These are phyloP conservation scores for Epichloe sp. DNA, from an alignment of 2,329 filamentous ascomycete genomes.

Conservation along the genomic window DNA sequence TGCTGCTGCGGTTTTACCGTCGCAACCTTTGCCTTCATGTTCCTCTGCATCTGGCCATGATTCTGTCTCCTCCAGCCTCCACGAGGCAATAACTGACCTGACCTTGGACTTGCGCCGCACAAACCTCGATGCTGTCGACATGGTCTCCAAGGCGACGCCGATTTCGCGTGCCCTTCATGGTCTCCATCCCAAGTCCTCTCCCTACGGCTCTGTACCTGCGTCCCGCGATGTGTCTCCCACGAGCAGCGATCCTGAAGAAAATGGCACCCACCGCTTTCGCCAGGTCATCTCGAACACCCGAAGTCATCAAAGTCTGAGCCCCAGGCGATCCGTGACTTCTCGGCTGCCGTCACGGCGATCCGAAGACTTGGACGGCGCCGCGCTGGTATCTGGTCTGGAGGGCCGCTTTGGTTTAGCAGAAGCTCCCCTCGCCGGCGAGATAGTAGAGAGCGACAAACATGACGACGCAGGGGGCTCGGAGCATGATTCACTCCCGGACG, in stretches of 20 bases:
- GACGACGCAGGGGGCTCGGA: slow-evolving; percentile 22
- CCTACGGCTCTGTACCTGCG: slow-evolving; percentile 26
- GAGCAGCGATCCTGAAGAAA: slow-evolving; percentile 19
- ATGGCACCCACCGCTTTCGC: slow-evolving; percentile 20
- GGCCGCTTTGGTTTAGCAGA: slow-evolving; percentile 40
- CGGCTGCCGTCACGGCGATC: slow-evolving; percentile 25
- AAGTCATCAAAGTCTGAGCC: slow-evolving; percentile 16
- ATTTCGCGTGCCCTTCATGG: slow-evolving; percentile 19
- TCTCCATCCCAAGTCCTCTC: slow-evolving; percentile 16
- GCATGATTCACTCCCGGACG: slow-evolving; percentile 16
- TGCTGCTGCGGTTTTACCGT: background rate
- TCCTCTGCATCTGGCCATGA: slow-evolving; percentile 11
- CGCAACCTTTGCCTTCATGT: slow-evolving; percentile 3
- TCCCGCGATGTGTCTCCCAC: slow-evolving; percentile 23
- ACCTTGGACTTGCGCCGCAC: slow-evolving; percentile 6
- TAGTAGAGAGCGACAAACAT: slow-evolving; percentile 28
- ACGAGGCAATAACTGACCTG: slow-evolving; percentile 16
- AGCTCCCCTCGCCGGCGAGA: slow-evolving; percentile 31
- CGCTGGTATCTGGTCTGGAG: slow-evolving; percentile 39
- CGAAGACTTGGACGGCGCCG: slow-evolving; percentile 37
- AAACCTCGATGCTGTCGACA: slow-evolving; percentile 11
- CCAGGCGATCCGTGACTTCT: slow-evolving; percentile 19
- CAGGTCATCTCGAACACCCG: slow-evolving; percentile 20
- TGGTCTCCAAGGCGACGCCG: slow-evolving; percentile 24
- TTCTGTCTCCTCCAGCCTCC: slow-evolving; percentile 7